Conservation (phyloP, 176 grass and related monocot genomes). For the Dendrocalamus sinicus region DNA sequence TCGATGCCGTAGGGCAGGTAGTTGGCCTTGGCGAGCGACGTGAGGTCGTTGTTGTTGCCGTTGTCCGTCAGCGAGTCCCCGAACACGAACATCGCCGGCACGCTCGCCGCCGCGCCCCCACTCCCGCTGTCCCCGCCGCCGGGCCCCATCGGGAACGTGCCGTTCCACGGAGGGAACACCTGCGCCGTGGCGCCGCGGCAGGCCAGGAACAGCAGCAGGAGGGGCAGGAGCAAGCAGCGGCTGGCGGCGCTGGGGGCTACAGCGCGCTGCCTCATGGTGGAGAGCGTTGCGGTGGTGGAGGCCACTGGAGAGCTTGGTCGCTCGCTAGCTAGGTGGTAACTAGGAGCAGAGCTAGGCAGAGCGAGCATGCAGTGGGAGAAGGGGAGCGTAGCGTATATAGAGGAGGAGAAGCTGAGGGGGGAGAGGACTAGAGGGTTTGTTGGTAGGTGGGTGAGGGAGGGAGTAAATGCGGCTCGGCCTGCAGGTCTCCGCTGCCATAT, state of each 20-base stretch:
- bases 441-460: slow-evolving; percentile 32
- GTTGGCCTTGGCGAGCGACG: slow-evolving; percentile 86
- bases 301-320: slow-evolving; percentile 22
- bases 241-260: too few relatives aligned
- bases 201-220: slow-evolving; percentile 6
- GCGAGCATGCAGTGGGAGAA: slow-evolving; percentile 13
- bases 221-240: not conserved
- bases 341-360: not conserved
- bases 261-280: too few relatives aligned
- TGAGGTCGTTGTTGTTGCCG: slow-evolving; percentile 91
- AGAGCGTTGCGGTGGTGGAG: not conserved
- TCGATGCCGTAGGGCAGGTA: slow-evolving; percentile 95
- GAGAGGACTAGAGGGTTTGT: slow-evolving; percentile 18
- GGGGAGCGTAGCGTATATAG: slow-evolving; percentile 34
- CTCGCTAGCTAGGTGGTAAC: not conserved
- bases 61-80: slow-evolving; percentile 94
- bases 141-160: slow-evolving; percentile 52
- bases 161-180: slow-evolving; percentile 58
- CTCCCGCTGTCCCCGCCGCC: slow-evolving; percentile 16
- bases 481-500: slow-evolving; percentile 12
- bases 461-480: slow-evolving; percentile 39
- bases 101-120: not conserved
- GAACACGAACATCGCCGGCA: slow-evolving; percentile 94
- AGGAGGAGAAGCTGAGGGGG: not conserved
- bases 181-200: slow-evolving; percentile 40